Evolutionary conservation across 768 basidiomycete genomes (phyloP), one percentile per base, ranked within the genome.

Genomic region (Xerocomellus intermedius): DNA sequence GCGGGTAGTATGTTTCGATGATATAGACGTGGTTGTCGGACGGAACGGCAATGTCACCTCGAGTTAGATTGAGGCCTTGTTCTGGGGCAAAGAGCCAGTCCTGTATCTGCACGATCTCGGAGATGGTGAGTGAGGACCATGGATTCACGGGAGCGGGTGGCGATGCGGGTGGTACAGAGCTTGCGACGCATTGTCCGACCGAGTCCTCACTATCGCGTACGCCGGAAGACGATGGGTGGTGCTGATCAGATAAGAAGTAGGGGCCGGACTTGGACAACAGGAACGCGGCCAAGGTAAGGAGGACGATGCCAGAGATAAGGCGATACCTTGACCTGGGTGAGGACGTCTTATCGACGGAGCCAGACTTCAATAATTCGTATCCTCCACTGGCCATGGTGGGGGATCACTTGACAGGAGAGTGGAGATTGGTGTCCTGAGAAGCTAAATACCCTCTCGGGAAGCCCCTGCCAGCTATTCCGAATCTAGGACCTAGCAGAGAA

Each of bases 1-100:
- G 56, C 2, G 84, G 83, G 28, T 74, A 73, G 49, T 74, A 78
- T 0, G 73, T 66, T 54, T 85, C 84, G 52, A 86, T 76, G 52
- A 75, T 62, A 62, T 73, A 80, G 38, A 84, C 66, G 54, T 73
- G 65, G 64, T 85, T 84, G 59, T 84, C 82, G 0, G 77, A 74
- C 9, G 73, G 48, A 10, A 43, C 50, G 2, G 76, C 73, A 7
- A 60, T 38, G 22, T 60, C 61, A 4, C 64, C 60, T 8, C 55
- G 62, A 0, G 82, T 84, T 17, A 85, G 72, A 63, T 85, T 85
- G 4, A 85, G 73, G 7, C 59, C 59, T 47, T 67, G 73, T 43
- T 70, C 73, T 3, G 77, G 72, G 3, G 70, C 63, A 39, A 68
- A 68, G 8, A 85, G 73, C 80, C 82, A 85, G 12, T 63, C 54